Base-by-base conservation (phyloP, 495 filamentous ascomycete species). In the Xylaria scruposa region DNA sequence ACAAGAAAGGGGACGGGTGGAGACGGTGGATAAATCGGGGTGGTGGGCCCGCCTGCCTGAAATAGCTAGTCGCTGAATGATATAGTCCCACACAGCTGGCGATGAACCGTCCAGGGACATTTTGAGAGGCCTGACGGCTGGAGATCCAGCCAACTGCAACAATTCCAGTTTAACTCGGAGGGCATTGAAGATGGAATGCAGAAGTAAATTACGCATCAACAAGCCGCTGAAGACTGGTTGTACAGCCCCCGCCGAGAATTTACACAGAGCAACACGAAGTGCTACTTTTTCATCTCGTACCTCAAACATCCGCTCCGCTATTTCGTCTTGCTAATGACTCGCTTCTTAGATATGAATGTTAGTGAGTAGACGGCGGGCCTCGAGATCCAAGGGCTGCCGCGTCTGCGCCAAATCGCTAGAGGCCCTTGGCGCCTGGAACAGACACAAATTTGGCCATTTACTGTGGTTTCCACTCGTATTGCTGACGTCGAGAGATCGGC, bases 1-100 rank as follows among this genome's bases (percentile, higher is more conserved):
- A 21, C 47, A 67, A 58, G 68, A 70, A 70, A 70, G 68, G 68
- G 59, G 68, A 70, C 31, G 19, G 17, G 53, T 60, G 68, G 58
- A 3, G 36, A 33, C 38, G 9, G 7, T 61, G 56, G 68, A 29
- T 67, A 67, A 9, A 46, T 53, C 46, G 46, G 63, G 29, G 19
- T 12, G 19, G 63, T 67, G 65, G 49, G 33, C 65, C 31, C 36
- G 24, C 19, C 19, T 53, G 31, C 58, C 58, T 38, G 40, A 60
- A 36, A 17, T 2, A 19, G 58, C 33, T 60, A 60, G 58, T 60
- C 3, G n/a, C 29, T 19, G 0, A 36, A 31, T 36, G 54, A 36
- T 15, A 38, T 33, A 7, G 54, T 12, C 15, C 33, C 42, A 7
- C n/a, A 24, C 59, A 62, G 54, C 47, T 67, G 64, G 9, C 4